A percentile compares a stretch with the other conserved stretches of the same genome.
Conservation (phyloP, 495 filamentous ascomycete species). For the Aspergillus steynii region DNA sequence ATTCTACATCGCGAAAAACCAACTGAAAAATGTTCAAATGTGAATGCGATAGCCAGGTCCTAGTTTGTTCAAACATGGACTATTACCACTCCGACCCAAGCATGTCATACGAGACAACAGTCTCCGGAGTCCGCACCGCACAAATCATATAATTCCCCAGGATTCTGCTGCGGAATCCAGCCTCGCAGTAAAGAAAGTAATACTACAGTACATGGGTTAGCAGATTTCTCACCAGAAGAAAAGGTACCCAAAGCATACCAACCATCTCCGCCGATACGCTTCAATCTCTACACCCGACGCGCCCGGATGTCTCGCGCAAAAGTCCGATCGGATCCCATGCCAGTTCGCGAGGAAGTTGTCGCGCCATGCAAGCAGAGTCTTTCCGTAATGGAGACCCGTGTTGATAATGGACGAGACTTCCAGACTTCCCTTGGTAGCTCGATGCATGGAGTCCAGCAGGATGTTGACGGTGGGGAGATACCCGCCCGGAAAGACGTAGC, state of each 20-base stretch:
- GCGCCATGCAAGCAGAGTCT: slow-evolving; percentile 65
- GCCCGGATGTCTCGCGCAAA: slow-evolving; percentile 50
- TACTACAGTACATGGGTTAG: slow-evolving; percentile 32
- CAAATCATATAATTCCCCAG: slow-evolving; percentile 70
- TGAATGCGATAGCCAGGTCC: too few relatives aligned
- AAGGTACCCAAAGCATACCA: slow-evolving; percentile 17
- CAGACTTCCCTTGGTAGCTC: slow-evolving; percentile 41
- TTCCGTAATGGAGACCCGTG: slow-evolving; percentile 70
- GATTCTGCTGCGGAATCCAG: slow-evolving; percentile 68
- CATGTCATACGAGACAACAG: neutral
- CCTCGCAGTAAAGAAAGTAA: slow-evolving; percentile 74
- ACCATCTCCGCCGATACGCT: slow-evolving; percentile 68
- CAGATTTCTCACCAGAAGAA: neutral
- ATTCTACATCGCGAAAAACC: too few relatives aligned
- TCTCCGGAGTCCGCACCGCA: slow-evolving; percentile 21
- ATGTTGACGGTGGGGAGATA: slow-evolving; percentile 67
- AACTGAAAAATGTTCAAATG: too few relatives aligned
- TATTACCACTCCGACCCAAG: neutral
- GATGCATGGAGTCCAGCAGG: slow-evolving; percentile 58
- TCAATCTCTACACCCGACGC: slow-evolving; percentile 61
- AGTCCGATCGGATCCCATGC: slow-evolving; percentile 51
- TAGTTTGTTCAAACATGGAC: too few relatives aligned
- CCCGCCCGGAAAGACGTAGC: slow-evolving; percentile 74
- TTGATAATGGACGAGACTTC: slow-evolving; percentile 56
- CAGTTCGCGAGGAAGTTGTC: slow-evolving; percentile 64